Evolutionary conservation across 768 basidiomycete species (phyloP).

Genomic region (Naganishia friedmannii): DNA sequence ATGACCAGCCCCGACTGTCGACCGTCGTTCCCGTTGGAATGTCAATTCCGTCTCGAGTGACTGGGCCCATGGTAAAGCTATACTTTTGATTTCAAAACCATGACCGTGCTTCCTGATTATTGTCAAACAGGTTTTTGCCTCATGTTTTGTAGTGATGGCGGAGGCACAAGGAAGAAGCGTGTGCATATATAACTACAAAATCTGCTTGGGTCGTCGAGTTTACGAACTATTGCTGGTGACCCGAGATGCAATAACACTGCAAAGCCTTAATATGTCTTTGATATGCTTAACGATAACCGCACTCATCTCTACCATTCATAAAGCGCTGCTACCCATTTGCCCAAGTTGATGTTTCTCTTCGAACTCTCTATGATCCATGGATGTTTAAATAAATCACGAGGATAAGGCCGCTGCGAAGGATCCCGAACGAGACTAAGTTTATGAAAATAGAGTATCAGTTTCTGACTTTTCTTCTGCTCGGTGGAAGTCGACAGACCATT

Average conservation of each 20-base stretch:
- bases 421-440: constrained; percentile 70
- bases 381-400: constrained; percentile 76
- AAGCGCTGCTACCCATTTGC: constrained; percentile 61
- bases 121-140: too few relatives aligned
- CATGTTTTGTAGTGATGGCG: too few relatives aligned
- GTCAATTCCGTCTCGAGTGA: too few relatives aligned
- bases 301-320: constrained; percentile 25
- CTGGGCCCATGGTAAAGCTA: too few relatives aligned
- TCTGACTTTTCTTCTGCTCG: background rate
- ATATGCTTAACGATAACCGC: too few relatives aligned
- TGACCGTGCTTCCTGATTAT: too few relatives aligned
- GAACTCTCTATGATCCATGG: constrained; percentile 76
- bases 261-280: too few relatives aligned
- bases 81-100: too few relatives aligned
- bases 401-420: constrained; percentile 68
- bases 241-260: too few relatives aligned
- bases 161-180: background rate
- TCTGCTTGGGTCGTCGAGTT: background rate
- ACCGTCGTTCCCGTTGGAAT: too few relatives aligned
- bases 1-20: too few relatives aligned
- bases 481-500: constrained; percentile 61
- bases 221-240: too few relatives aligned
- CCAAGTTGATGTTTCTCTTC: constrained; percentile 82
- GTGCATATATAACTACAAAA: background rate
- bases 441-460: background rate